These are phyloP conservation scores for Plantago elongata DNA, from an alignment of 257 asterid genomes.

Conservation along the genomic window DNA sequence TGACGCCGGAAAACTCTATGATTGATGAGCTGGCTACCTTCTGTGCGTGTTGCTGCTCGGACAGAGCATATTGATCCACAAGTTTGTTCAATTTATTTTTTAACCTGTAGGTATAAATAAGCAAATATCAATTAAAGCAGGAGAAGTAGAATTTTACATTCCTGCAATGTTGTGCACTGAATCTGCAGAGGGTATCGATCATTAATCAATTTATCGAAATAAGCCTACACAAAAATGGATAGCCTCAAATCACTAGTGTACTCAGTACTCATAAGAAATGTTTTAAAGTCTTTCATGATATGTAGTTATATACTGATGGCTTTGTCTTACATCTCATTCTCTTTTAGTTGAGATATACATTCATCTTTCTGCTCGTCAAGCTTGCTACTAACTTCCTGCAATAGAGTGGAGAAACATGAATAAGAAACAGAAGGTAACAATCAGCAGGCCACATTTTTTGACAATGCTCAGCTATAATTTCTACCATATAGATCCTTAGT, in stretches of 20 bases:
- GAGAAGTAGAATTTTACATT: not conserved
- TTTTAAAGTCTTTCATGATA: not conserved
- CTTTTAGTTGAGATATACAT: conserved; percentile 81
- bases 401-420: conserved; percentile 22
- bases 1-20: conserved; percentile 9
- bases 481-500: conserved; percentile 3
- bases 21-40: conserved; percentile 42
- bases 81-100: conserved; percentile 76
- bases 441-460: conserved; percentile 5
- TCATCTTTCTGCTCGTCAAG: conserved; percentile 98
- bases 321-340: conserved; percentile 86
- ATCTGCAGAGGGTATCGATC: not conserved
- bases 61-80: conserved; percentile 74
- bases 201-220: not conserved
- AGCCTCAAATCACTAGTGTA: not conserved
- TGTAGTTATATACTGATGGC: not conserved
- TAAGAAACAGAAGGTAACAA: conserved; percentile 9
- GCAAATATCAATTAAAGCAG: conserved; percentile 8
- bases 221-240: not conserved
- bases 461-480: conserved; percentile 7
- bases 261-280: not conserved
- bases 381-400: conserved; percentile 86
- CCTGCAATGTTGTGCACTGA: not conserved
- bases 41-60: conserved; percentile 83
- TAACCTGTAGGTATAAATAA: conserved; percentile 52